These are phyloP conservation scores for Globisporangium rhizosaccharum DNA, from an alignment of 352 stramenopile species.

Conservation along the genomic window DNA sequence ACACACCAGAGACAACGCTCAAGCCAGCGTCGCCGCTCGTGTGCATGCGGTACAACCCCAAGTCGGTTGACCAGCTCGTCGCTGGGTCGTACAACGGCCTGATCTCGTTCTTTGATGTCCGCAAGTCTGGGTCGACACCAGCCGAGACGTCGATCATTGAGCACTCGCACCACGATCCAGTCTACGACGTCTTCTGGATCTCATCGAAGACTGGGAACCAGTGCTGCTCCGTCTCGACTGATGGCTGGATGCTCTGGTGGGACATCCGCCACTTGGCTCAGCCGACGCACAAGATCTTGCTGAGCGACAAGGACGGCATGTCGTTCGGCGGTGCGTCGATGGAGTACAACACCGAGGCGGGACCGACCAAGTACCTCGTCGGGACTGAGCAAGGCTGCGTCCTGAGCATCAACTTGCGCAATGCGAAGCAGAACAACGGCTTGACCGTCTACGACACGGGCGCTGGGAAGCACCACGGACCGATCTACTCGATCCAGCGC, in stretches of 20 bases:
- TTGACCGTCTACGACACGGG: constrained; percentile 94
- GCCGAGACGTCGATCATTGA: constrained; percentile 93
- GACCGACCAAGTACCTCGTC: constrained; percentile 96
- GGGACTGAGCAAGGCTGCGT: constrained; percentile 97
- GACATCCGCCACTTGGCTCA: constrained; percentile 86
- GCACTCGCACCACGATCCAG: constrained; percentile 96
- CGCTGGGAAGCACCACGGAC: constrained; percentile 93
- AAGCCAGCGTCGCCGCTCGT: constrained; percentile 85
- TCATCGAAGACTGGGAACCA: constrained; percentile 95
- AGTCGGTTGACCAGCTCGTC: constrained; percentile 94
- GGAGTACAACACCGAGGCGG: constrained; percentile 96
- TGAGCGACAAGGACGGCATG: constrained; percentile 74
- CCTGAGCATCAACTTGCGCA: constrained; percentile 92
- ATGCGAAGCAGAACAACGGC: constrained; percentile 97
- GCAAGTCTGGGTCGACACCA: constrained; percentile 86
- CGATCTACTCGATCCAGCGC: constrained; percentile 94
- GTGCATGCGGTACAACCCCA: constrained; percentile 95
- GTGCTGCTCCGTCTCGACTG: constrained; percentile 94
- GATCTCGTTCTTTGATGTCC: constrained; percentile 95
- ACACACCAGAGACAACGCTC: constrained; percentile 93
- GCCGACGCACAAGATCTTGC: constrained; percentile 74
- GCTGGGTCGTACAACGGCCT: constrained; percentile 96
- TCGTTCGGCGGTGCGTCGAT: constrained; percentile 92
- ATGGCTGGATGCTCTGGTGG: constrained; percentile 92
- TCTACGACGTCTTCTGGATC: constrained; percentile 96